Base-by-base conservation (phyloP, 768 basidiomycete species). In the Rhodotorula diobovata region DNA sequence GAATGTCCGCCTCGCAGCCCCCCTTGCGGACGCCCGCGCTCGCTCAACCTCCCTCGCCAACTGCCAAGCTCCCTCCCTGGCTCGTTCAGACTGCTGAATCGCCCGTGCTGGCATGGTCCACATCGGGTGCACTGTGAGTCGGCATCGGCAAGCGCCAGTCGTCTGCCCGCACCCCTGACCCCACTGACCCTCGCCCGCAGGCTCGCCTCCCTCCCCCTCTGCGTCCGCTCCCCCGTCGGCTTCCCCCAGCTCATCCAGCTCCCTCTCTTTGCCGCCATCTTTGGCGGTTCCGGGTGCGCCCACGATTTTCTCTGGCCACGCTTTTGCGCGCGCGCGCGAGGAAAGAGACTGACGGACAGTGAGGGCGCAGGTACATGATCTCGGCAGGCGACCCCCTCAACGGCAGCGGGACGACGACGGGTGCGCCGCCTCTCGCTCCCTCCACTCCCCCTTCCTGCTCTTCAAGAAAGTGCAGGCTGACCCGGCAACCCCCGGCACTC, bases 241-340 rank as follows among this genome's bases (percentile, higher is more conserved):
- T 96, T 94, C 80, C 97, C 96, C 87, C 93, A 96, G 79, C 94
- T 98, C 76, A 81, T 97, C 15, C 87, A 89, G 79, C 85, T 97
- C 32, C 95, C 95, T 4, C 82, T 96, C 50, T 86, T 96, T 66
- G 95, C 94, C 4, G 93, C 56, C 28, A 63, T 74, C 45, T 68
- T 75, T 37, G 73, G 60, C n/a, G 61, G 63, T 0, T 46, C 45
- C 15, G 70, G 70, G 70, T 68, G 56, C 41, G 63, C 53, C 25
- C 16, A 32, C 16, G 14, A 18, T 14, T 5, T 34, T 32, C 46
- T 15, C 39, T 14, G 18, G 7, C 4, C 30, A 5, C 6, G 2
- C 25, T 43, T 7, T 23, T 4, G 5, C 14, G 14, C 11, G 41
- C 3, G 14, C 9, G 32, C 30, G 34, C 59, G 28, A 21, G 32